Evolutionary conservation across 352 stramenopile genomes (phyloP), one percentile per base, ranked within the genome.

Genomic region (Blastocystis sp.): DNA sequence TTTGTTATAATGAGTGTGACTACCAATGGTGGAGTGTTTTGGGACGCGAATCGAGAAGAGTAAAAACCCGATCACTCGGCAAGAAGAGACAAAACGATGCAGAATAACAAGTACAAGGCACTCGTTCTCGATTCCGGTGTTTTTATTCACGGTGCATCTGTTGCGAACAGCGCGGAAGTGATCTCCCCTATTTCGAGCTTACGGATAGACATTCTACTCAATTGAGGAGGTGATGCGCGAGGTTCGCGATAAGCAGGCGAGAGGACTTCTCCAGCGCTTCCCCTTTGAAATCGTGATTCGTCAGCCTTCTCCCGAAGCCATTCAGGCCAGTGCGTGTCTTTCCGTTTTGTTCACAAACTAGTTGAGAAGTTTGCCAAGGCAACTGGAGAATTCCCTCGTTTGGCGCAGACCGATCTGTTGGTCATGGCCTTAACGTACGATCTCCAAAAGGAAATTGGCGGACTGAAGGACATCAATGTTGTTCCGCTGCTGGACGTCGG

Each of bases 331-430:
- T 77, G 40, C 28, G 52, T 48, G 41, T 43, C 21, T 40, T 0
- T 52, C 0, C 17, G 28, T 53, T 28, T 76, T 52, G 38, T 40
- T 61, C 5, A 79, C 45, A 21, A 17, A 56, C 21, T 78, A 88
- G 78, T 88, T 17, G 41, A 23, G 11, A 34, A 34, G 10, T 88
- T 88, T 60, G 60, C 78, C 14, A 62, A 66, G 28, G 64, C 67
- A 52, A 88, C 78, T 78, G 78, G 78, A 43, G 78, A 88, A 60
- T 79, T 76, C 67, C 23, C 41, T 77, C 78, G 52, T 78, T 79
- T 88, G 64, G 40, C 78, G 2, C 64, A 88, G 53, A 79, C 67
- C 4, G 78, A 88, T 77, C 43, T 88, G 10, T 34, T 69, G 23
- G 19, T 88, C 14, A 88, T 88, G 40, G 78, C 78, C 23, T 60